Conservation (phyloP, 257 asterid genomes). For the Scutellaria baicalensis region DNA sequence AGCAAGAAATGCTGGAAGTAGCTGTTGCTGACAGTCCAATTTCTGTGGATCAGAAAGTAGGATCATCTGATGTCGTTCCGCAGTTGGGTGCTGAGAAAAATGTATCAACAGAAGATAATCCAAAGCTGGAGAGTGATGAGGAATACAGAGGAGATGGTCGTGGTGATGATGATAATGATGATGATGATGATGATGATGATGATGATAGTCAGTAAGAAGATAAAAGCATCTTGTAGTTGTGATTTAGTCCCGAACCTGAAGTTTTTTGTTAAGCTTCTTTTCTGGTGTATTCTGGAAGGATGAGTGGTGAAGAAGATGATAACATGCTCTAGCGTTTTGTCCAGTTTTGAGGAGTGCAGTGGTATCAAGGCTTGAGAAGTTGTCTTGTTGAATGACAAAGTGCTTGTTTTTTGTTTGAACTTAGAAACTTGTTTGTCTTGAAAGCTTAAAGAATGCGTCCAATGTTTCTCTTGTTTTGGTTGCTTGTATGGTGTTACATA, state of each 20-base stretch:
- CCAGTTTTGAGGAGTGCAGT: background rate
- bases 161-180: slow-evolving; percentile 6
- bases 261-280: background rate
- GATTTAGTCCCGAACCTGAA: background rate
- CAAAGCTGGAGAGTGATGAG: slow-evolving; percentile 13
- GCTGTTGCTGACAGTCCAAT: slow-evolving; percentile 10
- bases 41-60: slow-evolving; percentile 13
- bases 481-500: too few relatives aligned
- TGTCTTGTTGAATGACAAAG: background rate
- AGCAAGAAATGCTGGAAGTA: slow-evolving; percentile 11
- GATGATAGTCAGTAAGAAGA: slow-evolving; percentile 1
- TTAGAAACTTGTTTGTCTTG: background rate
- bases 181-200: background rate
- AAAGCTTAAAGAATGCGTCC: too few relatives aligned
- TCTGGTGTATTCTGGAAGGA: background rate
- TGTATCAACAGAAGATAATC: background rate
- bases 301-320: background rate
- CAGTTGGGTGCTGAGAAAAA: background rate
- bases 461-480: too few relatives aligned
- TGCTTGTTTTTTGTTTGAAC: background rate
- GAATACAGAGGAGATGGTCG: slow-evolving; percentile 16
- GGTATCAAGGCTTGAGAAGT: background rate
- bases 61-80: slow-evolving; percentile 7
- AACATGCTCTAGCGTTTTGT: background rate
- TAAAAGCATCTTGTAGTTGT: background rate